Evolutionary conservation across 805 yeast species (phyloP), one percentile per base, ranked within the genome.

Genomic region (Teunomyces aglyptinius): DNA sequence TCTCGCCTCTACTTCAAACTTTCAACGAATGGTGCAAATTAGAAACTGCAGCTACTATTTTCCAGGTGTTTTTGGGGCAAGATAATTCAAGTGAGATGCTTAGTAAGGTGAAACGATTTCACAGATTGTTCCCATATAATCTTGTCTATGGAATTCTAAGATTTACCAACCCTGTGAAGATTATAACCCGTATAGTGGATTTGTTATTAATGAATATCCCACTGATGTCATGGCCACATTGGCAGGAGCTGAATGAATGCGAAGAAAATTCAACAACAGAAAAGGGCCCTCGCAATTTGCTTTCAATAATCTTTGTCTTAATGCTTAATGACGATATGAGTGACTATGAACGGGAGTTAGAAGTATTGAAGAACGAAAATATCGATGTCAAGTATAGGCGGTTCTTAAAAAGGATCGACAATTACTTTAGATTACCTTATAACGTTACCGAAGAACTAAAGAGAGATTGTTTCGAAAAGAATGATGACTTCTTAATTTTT

Each of bases 161-260:
- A 58, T 81, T 85, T 49, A 89, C 98, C 0, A 92, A 92, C 59
- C 98, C 99, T 2, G 81, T 90, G 67, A 80, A 85, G 35, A 82
- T 92, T 22, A 81, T 89, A 70, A 86, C 90, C 50, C 81, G 84
- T 18, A 68, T 92, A 61, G 78, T 91, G 29, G 97, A 89, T 56
- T 62, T 92, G 48, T 81, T 92, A 54, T 80, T 94, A 70, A 88
- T 70, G 27, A 63, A 67, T 44, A 48, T 71, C 19, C 77, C 77
- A 2, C 56, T 58, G 11, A 48, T 59, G 33, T 52, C 58, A n/a
- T 19, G 54, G 16, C 55, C 59, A 4, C 38, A 52, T 1, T 63
- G 61, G 55, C 55, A 60, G n/a, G 43, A 48, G 11, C 41, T 15
- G n/a, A n/a, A 19, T 28, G 41, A 47, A 12, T 43, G 44, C 13